Percentiles rank a stretch among this genome's conserved stretches.
Conservation (phyloP, 2,329 filamentous ascomycete genomes). For the Ophiostoma piceae region DNA sequence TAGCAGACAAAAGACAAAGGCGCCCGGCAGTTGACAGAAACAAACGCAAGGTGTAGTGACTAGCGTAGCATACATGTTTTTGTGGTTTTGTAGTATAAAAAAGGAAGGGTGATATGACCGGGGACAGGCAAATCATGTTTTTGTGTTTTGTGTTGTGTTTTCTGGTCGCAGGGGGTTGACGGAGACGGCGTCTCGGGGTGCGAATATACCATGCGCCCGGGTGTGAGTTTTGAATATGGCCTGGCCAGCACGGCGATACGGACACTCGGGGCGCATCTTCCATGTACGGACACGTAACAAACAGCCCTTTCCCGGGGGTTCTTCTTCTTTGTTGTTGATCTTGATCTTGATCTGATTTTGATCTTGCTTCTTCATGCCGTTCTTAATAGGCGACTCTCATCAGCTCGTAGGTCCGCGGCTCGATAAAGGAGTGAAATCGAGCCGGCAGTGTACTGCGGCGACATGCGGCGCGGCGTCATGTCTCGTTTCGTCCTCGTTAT, state of each 20-base stretch:
- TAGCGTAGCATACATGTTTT: conserved; percentile 3
- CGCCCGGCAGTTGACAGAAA: conserved; percentile 5
- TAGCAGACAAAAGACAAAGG: background rate
- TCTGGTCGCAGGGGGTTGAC: background rate
- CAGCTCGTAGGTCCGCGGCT: conserved; percentile 19
- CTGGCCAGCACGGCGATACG: conserved; percentile 5
- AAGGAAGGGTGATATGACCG: conserved; percentile 3
- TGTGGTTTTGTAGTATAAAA: background rate
- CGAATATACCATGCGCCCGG: background rate
- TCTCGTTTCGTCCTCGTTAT: background rate
- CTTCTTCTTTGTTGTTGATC: background rate
- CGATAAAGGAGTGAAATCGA: conserved; percentile 23
- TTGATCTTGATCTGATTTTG: too few relatives aligned
- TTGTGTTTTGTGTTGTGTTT: conserved; percentile 7
- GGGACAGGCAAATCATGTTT: conserved; percentile 7
- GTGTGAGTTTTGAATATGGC: background rate
- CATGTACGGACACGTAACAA: conserved; percentile 1
- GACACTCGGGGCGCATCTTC: background rate
- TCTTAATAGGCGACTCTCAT: background rate
- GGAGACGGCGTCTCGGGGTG: background rate
- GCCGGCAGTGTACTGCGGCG: conserved; percentile 9
- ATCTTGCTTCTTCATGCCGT: background rate
- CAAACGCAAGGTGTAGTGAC: conserved; percentile 4
- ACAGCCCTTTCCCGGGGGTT: background rate
- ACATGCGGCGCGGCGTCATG: background rate